phyloP scores from a whole-genome alignment of 2,329 filamentous ascomycete species.

The Hymenoscyphus scutula region DNA sequence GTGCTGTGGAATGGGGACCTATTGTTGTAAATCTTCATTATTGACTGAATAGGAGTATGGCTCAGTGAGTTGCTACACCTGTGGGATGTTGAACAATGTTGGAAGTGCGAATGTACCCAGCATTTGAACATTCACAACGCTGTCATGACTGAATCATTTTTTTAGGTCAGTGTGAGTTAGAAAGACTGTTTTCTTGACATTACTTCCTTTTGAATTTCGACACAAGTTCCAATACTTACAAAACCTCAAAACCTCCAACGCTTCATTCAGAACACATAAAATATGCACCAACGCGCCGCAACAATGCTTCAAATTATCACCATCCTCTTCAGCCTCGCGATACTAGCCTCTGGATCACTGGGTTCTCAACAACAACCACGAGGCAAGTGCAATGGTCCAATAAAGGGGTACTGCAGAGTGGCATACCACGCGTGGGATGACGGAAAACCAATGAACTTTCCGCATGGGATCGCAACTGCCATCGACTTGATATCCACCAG shows the following conservation, averaged over 20 bases:
- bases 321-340: neutral
- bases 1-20: too few species aligned
- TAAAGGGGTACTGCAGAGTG: neutral
- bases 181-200: neutral
- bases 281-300: neutral
- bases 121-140: neutral
- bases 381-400: neutral
- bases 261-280: neutral
- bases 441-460: neutral
- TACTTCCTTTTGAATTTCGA: neutral
- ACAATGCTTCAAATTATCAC: neutral
- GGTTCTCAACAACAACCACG: neutral
- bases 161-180: neutral
- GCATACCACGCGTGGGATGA: neutral
- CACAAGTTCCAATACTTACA: neutral
- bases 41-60: too few species aligned
- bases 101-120: too few species aligned
- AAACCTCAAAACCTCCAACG: neutral
- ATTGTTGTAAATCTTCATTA: too few species aligned
- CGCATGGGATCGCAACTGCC: neutral
- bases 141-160: neutral
- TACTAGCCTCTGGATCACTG: neutral
- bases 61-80: too few species aligned
- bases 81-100: too few species aligned
- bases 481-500: neutral